phyloP scores from a whole-genome alignment of 2,329 filamentous ascomycete species.

The Leptographium lundbergii region DNA sequence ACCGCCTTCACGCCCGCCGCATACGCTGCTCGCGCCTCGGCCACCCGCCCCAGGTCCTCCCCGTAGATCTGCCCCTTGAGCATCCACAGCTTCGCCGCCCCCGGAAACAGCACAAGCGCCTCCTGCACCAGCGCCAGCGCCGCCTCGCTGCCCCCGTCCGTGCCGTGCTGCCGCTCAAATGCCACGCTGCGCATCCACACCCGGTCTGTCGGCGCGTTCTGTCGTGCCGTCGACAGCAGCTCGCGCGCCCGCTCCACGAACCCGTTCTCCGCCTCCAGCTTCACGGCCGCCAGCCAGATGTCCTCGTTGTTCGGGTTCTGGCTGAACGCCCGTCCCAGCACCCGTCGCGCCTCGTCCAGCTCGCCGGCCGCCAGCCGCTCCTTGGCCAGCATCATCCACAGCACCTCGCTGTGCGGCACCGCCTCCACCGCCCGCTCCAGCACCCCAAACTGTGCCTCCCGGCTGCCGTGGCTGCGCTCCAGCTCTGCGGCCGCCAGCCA shows the following conservation, averaged over 20 bases:
- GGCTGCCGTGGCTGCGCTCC: slow-evolving; percentile 73
- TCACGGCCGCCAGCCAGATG: slow-evolving; percentile 93
- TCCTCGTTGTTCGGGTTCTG: slow-evolving; percentile 96
- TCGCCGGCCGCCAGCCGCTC: slow-evolving; percentile 88
- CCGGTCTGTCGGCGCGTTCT: slow-evolving; percentile 84
- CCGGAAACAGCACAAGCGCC: slow-evolving; percentile 75
- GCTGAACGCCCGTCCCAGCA: slow-evolving; percentile 81
- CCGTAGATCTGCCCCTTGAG: slow-evolving; percentile 98
- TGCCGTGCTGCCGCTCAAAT: slow-evolving; percentile 75
- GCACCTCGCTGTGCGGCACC: slow-evolving; percentile 76
- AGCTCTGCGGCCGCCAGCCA: slow-evolving; percentile 88
- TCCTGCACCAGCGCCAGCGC: slow-evolving; percentile 81
- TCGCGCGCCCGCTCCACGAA: slow-evolving; percentile 71
- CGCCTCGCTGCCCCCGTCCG: slow-evolving; percentile 47
- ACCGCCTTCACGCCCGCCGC: slow-evolving; percentile 78
- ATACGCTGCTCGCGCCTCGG: slow-evolving; percentile 83
- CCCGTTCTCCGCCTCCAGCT: slow-evolving; percentile 83
- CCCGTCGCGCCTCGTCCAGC: slow-evolving; percentile 72
- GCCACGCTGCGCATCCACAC: slow-evolving; percentile 96
- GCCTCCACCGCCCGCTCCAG: slow-evolving; percentile 90
- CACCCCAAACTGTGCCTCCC: slow-evolving; percentile 57
- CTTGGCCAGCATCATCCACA: slow-evolving; percentile 94
- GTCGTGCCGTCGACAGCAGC: slow-evolving; percentile 69
- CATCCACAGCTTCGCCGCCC: slow-evolving; percentile 87
- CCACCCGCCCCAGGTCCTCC: slow-evolving; percentile 54